phyloP scores from a whole-genome alignment of 352 stramenopile genomes.

The Phytophthora pinifolia region DNA sequence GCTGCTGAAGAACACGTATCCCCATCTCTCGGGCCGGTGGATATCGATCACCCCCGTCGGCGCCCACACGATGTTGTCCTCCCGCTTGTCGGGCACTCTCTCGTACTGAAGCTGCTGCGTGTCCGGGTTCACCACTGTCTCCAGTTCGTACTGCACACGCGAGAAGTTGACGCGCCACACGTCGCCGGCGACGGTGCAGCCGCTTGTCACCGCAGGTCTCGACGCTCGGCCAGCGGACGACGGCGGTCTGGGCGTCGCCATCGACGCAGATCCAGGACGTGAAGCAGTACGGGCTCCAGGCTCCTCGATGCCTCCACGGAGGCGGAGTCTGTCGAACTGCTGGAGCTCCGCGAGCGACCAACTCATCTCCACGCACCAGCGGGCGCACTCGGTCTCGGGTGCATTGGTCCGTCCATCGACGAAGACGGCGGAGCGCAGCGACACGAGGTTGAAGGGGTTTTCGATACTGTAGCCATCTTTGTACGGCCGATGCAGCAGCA shows the following conservation, averaged over 20 bases:
- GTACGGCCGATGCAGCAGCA: constrained; percentile 89
- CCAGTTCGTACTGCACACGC: constrained; percentile 81
- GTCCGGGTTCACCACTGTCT: constrained; percentile 45
- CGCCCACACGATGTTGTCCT: constrained; percentile 79
- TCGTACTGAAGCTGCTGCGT: constrained; percentile 48
- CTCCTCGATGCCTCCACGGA: constrained; percentile 14
- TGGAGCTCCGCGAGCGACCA: constrained; percentile 69
- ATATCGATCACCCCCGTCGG: constrained; percentile 76
- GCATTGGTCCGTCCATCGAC: constrained; percentile 80
- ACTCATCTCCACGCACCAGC: constrained; percentile 87
- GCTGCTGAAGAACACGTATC: constrained; percentile 63
- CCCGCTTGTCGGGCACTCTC: constrained; percentile 48
- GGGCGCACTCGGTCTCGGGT: constrained; percentile 47
- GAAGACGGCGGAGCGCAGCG: constrained; percentile 48
- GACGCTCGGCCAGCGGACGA: constrained; percentile 3
- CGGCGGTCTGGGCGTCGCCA: constrained; percentile 24
- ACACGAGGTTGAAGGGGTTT: constrained; percentile 70
- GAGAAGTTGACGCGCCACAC: constrained; percentile 91
- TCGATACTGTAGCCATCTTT: constrained; percentile 81
- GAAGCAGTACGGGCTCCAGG: not conserved
- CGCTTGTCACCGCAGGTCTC: constrained; percentile 16
- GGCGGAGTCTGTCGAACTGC: constrained; percentile 50
- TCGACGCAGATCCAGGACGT: not conserved
- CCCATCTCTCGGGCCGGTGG: constrained; percentile 73
- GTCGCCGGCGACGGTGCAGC: constrained; percentile 33